Evolutionary conservation across 768 basidiomycete species (phyloP), one percentile per base, ranked within the genome.

Genomic region (Boletus sp.): DNA sequence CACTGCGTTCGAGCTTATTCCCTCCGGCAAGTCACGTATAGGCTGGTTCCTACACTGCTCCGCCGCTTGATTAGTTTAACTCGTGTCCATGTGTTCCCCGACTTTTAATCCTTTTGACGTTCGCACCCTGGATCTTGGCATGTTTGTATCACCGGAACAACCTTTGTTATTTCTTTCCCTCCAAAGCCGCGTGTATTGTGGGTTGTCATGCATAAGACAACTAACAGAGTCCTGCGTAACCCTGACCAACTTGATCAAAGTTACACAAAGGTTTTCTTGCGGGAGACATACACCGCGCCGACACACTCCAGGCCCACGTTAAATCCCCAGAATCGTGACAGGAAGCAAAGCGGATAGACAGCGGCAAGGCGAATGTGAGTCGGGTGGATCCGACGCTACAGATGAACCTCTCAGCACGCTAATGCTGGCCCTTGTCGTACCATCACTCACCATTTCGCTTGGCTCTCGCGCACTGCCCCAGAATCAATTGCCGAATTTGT

Each of bases 381-480:
- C 34, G 17, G 3, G 10, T 5, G 47, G 7, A 15, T 27, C 21
- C 5, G 51, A 53, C 13, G 42, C 62, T 64, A 35, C n/a, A 48
- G 7, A 38, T 17, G 34, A 46, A 46, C 17, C 23, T 19, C 19
- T 64, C 35, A 61, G 33, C n/a, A n/a, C 32, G 39, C 15, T 35
- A 30, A 32, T 27, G 13, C 10, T 14, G 3, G 7, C 25, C 15
- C 7, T 10, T 4, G 17, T 29, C 6, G 37, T 21, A 48, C 29
- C 10, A 42, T 30, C 39, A 39, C 59, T 56, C 50, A 62, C 63
- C 63, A 46, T 1, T 21, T 54, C 62, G 60, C 41, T 61, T 57
- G 0, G 13, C 5, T 10, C 35, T n/a, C 10, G 1, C 11, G n/a
- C 66, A 67, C n/a, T 55, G 47, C 5, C 53, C 55, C 14, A 54